Conservation (phyloP, 2,329 filamentous ascomycete genomes). For the Pestalotiopsis sp. region DNA sequence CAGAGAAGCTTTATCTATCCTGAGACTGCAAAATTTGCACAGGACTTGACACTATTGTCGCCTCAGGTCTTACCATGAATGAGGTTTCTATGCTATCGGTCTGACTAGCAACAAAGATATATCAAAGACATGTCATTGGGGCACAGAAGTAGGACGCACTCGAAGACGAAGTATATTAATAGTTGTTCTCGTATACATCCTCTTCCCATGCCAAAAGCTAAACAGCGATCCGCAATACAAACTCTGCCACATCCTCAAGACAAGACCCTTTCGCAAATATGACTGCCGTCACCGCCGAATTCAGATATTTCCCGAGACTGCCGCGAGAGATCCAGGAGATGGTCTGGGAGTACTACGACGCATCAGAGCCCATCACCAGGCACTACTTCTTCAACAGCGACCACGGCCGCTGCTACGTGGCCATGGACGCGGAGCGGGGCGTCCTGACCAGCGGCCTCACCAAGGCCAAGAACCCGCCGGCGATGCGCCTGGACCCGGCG, state of each 20-base stretch:
- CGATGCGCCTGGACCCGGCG: background rate
- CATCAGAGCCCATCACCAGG: background rate
- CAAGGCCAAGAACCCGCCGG: background rate
- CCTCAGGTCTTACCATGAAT: background rate
- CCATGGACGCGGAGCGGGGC: background rate
- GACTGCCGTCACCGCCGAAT: background rate
- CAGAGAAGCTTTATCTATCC: background rate
- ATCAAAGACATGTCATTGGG: background rate
- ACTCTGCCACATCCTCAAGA: background rate
- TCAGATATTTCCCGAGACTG: constrained; percentile 4
- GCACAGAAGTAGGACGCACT: background rate
- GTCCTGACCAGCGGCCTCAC: background rate
- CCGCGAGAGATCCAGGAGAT: constrained; percentile 9
- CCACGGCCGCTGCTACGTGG: background rate
- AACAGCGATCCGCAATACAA: background rate
- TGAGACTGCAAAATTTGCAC: background rate
- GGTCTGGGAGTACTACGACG: constrained; percentile 8
- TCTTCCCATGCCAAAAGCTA: too few relatives aligned
- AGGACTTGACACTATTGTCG: background rate
- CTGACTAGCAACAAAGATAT: background rate
- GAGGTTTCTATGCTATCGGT: background rate
- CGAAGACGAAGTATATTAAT: too few relatives aligned
- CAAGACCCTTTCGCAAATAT: background rate
- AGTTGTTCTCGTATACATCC: too few relatives aligned
- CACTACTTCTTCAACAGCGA: constrained; percentile 1